phyloP scores from a whole-genome alignment of 495 filamentous ascomycete genomes.

The Evansstolkia leycettana region DNA sequence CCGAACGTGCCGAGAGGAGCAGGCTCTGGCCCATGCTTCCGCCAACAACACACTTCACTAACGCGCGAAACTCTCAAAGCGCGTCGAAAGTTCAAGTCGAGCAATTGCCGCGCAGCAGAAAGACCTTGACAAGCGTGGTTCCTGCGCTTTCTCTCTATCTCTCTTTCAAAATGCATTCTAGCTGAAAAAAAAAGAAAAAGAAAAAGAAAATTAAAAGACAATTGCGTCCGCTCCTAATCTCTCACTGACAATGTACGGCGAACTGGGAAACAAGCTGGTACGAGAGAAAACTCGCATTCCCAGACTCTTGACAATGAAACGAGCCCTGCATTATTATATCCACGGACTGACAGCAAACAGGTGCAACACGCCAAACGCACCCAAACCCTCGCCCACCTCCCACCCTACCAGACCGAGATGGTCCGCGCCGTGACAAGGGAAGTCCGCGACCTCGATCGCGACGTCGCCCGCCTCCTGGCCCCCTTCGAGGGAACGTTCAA shows the following conservation, averaged over 20 bases:
- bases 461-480: slow-evolving; percentile 67
- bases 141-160: no score
- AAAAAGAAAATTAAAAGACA: slow-evolving; percentile 1
- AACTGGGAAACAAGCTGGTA: slow-evolving; percentile 77
- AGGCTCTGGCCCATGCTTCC: no score
- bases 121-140: no score
- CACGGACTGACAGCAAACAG: slow-evolving; percentile 29
- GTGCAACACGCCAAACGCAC: slow-evolving; percentile 96
- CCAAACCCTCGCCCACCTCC: slow-evolving; percentile 74
- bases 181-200: not conserved
- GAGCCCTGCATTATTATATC: no score
- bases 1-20: no score
- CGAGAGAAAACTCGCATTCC: no score
- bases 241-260: slow-evolving; percentile 81
- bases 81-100: no score
- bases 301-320: no score
- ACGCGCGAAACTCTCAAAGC: no score
- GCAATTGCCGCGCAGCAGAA: no score
- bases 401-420: slow-evolving; percentile 86
- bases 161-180: not conserved
- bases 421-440: slow-evolving; percentile 80
- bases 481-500: slow-evolving; percentile 78
- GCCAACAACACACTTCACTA: no score
- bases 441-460: slow-evolving; percentile 87
- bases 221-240: no score